phyloP scores from a whole-genome alignment of 192 early-diverging fungal genomes.

The Phlyctochytrium bullatum region DNA sequence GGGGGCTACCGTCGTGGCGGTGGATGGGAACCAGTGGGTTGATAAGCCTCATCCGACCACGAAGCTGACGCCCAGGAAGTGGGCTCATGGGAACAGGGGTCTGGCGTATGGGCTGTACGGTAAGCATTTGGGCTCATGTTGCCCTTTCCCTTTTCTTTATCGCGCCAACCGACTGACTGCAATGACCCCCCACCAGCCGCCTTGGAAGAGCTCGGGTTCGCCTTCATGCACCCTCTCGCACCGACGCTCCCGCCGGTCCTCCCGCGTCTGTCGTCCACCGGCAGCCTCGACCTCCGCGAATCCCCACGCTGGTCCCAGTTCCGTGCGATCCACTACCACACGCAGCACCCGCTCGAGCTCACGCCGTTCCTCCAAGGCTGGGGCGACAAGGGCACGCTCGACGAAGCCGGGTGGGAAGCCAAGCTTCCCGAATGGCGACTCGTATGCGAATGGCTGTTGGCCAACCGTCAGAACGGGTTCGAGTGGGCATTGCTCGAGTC shows the following conservation, averaged over 20 bases:
- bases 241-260: constrained; percentile 18
- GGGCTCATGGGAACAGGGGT: constrained; percentile 25
- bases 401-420: constrained; percentile 16
- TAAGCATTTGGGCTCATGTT: background rate
- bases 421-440: constrained; percentile 18
- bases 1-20: constrained; percentile 6
- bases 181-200: constrained; percentile 3
- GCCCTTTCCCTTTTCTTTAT: background rate
- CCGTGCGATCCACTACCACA: constrained; percentile 31
- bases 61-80: constrained; percentile 6
- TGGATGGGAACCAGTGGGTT: constrained; percentile 10
- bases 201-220: constrained; percentile 25
- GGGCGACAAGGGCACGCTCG: constrained; percentile 5
- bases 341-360: constrained; percentile 29
- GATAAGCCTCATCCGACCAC: background rate
- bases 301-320: constrained; percentile 22
- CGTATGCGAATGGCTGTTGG: constrained; percentile 24
- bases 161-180: background rate
- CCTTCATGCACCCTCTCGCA: constrained; percentile 24
- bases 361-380: constrained; percentile 22
- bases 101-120: constrained; percentile 25
- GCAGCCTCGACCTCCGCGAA: background rate
- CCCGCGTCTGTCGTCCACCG: background rate
- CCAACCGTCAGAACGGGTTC: constrained; percentile 23
- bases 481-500: constrained; percentile 24